These are phyloP conservation scores for Candida golubevii DNA, from an alignment of 805 yeast genomes.

Conservation along the genomic window DNA sequence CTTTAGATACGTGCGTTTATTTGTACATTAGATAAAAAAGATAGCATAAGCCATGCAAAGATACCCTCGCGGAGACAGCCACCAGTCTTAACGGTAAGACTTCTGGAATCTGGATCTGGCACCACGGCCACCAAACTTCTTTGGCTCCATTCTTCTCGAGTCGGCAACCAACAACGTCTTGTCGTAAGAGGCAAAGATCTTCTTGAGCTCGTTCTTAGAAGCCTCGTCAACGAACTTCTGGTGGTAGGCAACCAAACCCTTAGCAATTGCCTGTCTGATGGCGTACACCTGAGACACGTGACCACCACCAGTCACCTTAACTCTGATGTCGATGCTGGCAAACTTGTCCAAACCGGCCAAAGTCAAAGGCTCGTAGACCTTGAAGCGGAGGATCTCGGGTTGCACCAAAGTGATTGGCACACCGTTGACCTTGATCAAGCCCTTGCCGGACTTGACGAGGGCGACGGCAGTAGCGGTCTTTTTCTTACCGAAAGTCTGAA, in stretches of 20 bases:
- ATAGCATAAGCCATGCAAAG: neutral
- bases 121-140: slow-evolving; percentile 99
- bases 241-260: slow-evolving; percentile 99
- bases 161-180: slow-evolving; percentile 99
- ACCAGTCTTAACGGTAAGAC: slow-evolving; percentile 87
- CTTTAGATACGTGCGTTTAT: slow-evolving; percentile 13
- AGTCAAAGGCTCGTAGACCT: slow-evolving; percentile 99
- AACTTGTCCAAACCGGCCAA: slow-evolving; percentile 98
- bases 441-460: slow-evolving; percentile 98
- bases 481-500: slow-evolving; percentile 98
- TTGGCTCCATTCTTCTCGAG: slow-evolving; percentile 99
- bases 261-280: slow-evolving; percentile 99
- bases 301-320: slow-evolving; percentile 99
- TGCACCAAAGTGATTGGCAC: slow-evolving; percentile 98
- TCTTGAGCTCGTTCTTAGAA: slow-evolving; percentile 98
- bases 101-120: slow-evolving; percentile 99
- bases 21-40: slow-evolving; percentile 21
- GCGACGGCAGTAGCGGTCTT: slow-evolving; percentile 99
- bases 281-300: slow-evolving; percentile 99
- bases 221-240: slow-evolving; percentile 99
- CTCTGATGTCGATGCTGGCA: slow-evolving; percentile 97
- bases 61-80: slow-evolving; percentile 1
- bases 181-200: slow-evolving; percentile 96
- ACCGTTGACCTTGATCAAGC: slow-evolving; percentile 99
- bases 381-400: slow-evolving; percentile 99